phyloP scores from a whole-genome alignment of 306 rosid species.

The cucumber (Cucumis sativus) region DNA sequence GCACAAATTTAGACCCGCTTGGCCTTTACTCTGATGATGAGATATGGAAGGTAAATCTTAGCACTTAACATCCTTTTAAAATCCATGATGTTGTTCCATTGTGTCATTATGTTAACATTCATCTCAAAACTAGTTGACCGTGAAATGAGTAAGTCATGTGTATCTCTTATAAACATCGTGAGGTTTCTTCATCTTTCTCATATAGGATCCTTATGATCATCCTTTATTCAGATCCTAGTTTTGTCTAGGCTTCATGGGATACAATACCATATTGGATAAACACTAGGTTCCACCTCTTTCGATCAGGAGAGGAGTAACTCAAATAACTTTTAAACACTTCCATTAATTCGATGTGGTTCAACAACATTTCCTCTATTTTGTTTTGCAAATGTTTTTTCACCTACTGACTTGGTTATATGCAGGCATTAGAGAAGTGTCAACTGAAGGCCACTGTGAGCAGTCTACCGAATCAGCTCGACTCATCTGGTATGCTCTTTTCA shows the following conservation, averaged over 20 bases:
- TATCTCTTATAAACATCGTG: too few species aligned
- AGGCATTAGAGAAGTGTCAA: conserved; percentile 73
- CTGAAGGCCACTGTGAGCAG: conserved; percentile 42
- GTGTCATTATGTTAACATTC: not conserved
- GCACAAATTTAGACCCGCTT: conserved; percentile 72
- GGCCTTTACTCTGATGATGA: conserved; percentile 64
- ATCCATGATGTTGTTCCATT: not conserved
- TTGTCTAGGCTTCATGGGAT: too few species aligned
- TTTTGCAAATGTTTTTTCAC: not conserved
- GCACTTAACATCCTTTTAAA: not conserved
- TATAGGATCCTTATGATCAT: too few species aligned
- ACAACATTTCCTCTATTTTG: not conserved
- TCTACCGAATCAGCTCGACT: conserved; percentile 50
- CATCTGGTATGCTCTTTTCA: conserved; percentile 28
- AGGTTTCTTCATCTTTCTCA: too few species aligned
- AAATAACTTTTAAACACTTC: too few species aligned
- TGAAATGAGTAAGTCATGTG: too few species aligned
- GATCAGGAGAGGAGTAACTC: too few species aligned
- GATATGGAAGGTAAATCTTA: conserved; percentile 55
- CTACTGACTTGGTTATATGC: not conserved
- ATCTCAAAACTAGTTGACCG: too few species aligned
- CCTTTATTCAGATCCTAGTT: too few species aligned
- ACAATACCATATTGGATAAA: too few species aligned
- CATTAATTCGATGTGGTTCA: too few species aligned
- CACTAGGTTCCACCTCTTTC: too few species aligned